Evolutionary conservation across 306 rosid genomes (phyloP), one percentile per base, ranked within the genome.

Genomic region (Adenanthera pavonina): DNA sequence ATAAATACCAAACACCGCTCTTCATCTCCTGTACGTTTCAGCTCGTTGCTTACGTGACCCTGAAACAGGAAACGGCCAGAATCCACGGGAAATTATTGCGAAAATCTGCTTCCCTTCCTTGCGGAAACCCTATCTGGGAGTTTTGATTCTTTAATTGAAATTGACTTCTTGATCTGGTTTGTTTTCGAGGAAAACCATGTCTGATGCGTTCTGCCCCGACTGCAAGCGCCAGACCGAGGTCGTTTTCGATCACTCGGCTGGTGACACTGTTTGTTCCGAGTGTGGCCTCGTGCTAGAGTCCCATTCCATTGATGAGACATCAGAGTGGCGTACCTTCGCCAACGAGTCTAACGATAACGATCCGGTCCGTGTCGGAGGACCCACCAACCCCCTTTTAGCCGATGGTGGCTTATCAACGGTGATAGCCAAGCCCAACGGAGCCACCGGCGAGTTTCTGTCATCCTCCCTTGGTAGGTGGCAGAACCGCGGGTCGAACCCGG

Each of bases 151-250:
- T 16, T 20, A 20, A 69, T 44, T 69, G 38, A 69, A 69, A 19
- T 43, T 19, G 56, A 69, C 7, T 41, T 6, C 3, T 12, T 15
- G 52, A 41, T 68, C 73, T 41, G 44, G n/a, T 69, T 69, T 12
- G 54, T 19, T 20, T 69, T 20, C 6, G 19, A 44, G 74, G n/a
- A 70, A 69, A 70, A 43, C 36, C 41, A 95, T 95, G 99, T 90
- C 95, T 40, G 99, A 93, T 84, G 94, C 94, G 7, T 95, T 81
- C 71, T 95, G 99, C 90, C 61, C 89, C 78, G 99, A 93, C 75
- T 95, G 98, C 86, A 95, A 93, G 91, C 89, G 94, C 20, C 93
- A 93, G 69, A 93, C 99, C 74, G 98, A 93, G 93, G 98, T 95
- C 77, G 99, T 95, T 3, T 87, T 46, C 88, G 99, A 95, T 74